A percentile compares a stretch with the other conserved stretches of the same genome.
Conservation (phyloP, 2,329 filamentous ascomycete species). For the Fonsecaea erecta region DNA sequence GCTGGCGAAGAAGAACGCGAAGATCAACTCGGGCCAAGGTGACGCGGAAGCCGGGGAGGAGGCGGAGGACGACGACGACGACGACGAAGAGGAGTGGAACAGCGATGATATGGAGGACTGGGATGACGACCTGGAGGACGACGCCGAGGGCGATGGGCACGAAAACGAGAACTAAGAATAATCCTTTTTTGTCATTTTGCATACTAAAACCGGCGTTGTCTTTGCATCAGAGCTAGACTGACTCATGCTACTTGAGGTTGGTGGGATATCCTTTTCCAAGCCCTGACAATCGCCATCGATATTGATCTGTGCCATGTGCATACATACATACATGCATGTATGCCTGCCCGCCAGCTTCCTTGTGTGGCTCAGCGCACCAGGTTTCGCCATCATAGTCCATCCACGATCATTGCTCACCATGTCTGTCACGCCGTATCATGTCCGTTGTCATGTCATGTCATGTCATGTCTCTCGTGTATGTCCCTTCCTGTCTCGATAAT, state of each 20-base stretch:
- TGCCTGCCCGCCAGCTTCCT: neutral
- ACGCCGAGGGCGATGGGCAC: slow-evolving; percentile 29
- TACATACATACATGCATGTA: neutral
- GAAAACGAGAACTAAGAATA: slow-evolving; percentile 48
- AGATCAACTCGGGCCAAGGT: slow-evolving; percentile 48
- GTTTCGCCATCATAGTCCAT: neutral
- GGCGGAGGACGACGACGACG: slow-evolving; percentile 58
- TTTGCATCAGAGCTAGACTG: neutral
- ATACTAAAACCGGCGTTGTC: neutral
- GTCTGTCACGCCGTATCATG: neutral
- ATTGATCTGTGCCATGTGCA: neutral
- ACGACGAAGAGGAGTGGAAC: slow-evolving; percentile 51
- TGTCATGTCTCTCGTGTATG: neutral
- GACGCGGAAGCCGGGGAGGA: slow-evolving; percentile 57
- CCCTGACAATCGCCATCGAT: neutral
- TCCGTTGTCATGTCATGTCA: no score
- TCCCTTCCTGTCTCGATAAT: neutral
- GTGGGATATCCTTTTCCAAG: neutral
- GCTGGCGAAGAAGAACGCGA: slow-evolving; percentile 62
- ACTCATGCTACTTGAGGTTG: neutral
- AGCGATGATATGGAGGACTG: slow-evolving; percentile 52
- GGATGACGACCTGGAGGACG: slow-evolving; percentile 39
- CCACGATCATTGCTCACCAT: neutral
- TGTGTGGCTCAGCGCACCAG: neutral
- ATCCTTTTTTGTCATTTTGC: slow-evolving; percentile 14